Base-by-base conservation (phyloP, 495 filamentous ascomycete genomes). In the Hyaloscypha bicolor region DNA sequence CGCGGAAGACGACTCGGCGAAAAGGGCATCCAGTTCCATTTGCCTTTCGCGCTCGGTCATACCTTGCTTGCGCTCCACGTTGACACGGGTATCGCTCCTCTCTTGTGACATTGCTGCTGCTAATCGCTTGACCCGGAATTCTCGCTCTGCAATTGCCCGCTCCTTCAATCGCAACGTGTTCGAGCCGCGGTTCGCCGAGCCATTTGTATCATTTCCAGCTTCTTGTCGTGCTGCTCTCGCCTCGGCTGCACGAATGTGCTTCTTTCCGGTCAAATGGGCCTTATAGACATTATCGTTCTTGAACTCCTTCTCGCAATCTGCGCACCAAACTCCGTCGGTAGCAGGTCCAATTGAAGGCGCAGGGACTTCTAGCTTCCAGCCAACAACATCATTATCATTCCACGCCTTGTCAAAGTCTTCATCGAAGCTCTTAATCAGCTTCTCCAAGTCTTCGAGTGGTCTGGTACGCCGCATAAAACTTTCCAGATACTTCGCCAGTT, bases 41-140 rank as follows among this genome's bases (percentile, higher is more conserved):
- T 93, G 90, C 31, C 95, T 87, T 77, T 99, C 95, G 9, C 93
- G 86, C 72, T 98, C 95, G 6, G 95, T 99, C 91, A 98, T 94
- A 66, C 93, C 93, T 75, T 95, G 92, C 73, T 89, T 92, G 25
- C 96, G 88, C 82, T 98, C 95, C 9, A 97, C 93, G 72, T 99
- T 97, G 65, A 93, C 90, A 48, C 88, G 83, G 0, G 94, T 98
- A 69, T 95, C 93, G 75, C 88, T 85, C 62, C 93, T 88, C 73
- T 94, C 90, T 22, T 86, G 85, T 69, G 88, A 83, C 82, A 98
- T 93, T 14, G 88, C 83, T 19, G 88, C 82, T 9, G 92, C 85
- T 29, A 98, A 83, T 56, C 88, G 90, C 69, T 86, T 88, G 37
- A 97, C 82, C 22, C 92, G 88, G 76, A 90, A 91, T 73, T 99